Base-by-base conservation (phyloP, 345 rosid genomes). In the Hibiscus trionum region DNA sequence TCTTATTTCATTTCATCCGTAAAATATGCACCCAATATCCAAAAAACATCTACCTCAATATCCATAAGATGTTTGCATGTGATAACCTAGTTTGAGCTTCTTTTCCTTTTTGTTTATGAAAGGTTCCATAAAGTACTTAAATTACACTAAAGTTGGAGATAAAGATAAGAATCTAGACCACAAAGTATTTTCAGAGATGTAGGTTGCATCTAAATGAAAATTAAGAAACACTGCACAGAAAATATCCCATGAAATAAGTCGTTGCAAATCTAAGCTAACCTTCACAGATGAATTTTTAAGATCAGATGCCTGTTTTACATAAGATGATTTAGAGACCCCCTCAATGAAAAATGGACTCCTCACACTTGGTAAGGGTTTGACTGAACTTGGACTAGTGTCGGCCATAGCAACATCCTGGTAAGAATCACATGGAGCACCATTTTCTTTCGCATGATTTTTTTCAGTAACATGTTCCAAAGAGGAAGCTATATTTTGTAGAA, bases 331-430 rank as follows among this genome's bases (percentile, higher is more conserved):
- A 21, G 24, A 21, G 24, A 21, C 84, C 62, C 99, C 99, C 83
- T 96, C 99, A 52, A 96, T 87, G 79, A 88, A 86, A 83, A 82
- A 79, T 4, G 88, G 88, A 71, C 93, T 94, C 77, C 93, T 86
- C 62, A 84, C 66, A 89, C 77, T 82, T 61, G 90, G 77, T 68
- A 84, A 80, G 68, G 86, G 74, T 85, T 93, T 96, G 70, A 80
- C 64, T 49, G 96, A 84, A 86, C 79, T 83, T 72, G 83, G 79
- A 83, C 91, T 86, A 75, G 93, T 89, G 80, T 95, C 99, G 71
- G 96, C 77, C 99, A 95, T 95, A 7, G 96, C 81, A 72, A 90
- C 93, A 85, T 96, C 99, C 74, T 72, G 91, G 82, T 96, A 94
- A 61, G 96, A 83, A 72, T 80, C 80, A 70, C 77, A 82, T 9